These are phyloP conservation scores for Cladorrhinum sp. DNA, from an alignment of 2,329 filamentous ascomycete genomes.

Conservation along the genomic window DNA sequence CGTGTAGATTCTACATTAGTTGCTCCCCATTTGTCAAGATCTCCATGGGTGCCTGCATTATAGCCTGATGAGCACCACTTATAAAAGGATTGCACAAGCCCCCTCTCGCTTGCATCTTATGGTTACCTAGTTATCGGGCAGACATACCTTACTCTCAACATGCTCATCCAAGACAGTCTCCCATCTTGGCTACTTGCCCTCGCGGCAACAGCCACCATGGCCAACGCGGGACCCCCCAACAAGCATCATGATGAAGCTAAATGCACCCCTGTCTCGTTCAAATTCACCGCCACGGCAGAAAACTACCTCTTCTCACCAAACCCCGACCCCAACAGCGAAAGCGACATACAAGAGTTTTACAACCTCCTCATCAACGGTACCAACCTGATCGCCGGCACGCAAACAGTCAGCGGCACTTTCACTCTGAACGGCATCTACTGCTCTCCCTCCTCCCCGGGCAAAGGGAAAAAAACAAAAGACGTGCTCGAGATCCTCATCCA, in stretches of 20 bases:
- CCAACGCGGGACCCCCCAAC: neutral
- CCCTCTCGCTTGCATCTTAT: neutral
- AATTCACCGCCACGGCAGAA: neutral
- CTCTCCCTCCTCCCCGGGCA: conserved; percentile 12
- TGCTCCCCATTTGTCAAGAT: too few relatives aligned
- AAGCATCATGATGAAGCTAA: neutral
- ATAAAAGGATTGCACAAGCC: too few relatives aligned
- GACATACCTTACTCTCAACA: too few relatives aligned
- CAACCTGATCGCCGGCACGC: conserved; percentile 1
- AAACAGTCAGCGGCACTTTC: conserved; percentile 7
- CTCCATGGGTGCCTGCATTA: too few relatives aligned
- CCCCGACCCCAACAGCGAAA: conserved; percentile 9
- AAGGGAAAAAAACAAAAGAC: too few relatives aligned
- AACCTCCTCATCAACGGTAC: neutral
- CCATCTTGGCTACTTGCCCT: neutral
- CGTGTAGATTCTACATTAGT: too few relatives aligned
- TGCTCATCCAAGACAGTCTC: neutral
- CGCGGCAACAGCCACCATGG: neutral
- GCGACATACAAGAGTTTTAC: neutral
- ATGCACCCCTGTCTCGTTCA: neutral
- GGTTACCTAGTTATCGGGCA: too few relatives aligned
- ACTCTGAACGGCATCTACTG: conserved; percentile 18
- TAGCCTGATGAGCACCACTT: too few relatives aligned
- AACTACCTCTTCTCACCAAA: neutral
- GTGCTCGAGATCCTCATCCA: conserved; percentile 16